Base-by-base conservation (phyloP, 1,284 basidiomycete species). In the Puccinia novopanici region DNA sequence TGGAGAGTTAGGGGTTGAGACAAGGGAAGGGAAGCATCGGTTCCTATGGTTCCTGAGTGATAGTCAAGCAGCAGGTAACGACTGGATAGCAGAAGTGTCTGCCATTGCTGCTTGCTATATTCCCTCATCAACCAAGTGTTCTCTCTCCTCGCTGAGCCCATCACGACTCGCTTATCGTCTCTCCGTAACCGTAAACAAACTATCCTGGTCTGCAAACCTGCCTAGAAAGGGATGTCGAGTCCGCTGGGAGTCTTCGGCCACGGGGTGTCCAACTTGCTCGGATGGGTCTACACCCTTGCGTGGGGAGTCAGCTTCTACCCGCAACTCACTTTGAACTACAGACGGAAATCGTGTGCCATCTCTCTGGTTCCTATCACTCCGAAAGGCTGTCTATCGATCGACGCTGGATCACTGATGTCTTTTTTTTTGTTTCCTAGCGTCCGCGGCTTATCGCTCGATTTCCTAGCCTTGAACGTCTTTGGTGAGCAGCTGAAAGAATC, bases 221-320 rank as follows among this genome's bases (percentile, higher is more conserved):
- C 6, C 15, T 45, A 15, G 45, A 45, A 45, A n/a, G 45, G 45
- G 52, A 73, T 73, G 70, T 57, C 70, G 48, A 54, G 50, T 54
- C 70, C 70, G 13, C 15, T 73, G 17, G 70, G 10, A 9, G 40
- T 42, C 9, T 70, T 76, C 34, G 74, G 74, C 19, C 74, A 61
- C 15, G 24, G 50, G 2, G 50, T 84, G 17, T 84, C 84, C 2
- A 81, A 50, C 10, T n/a, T 83, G 0, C 76, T 85, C 9, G 84
- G 84, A 3, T 85, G 84, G 84, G 72, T 80, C 17, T 85, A 85
- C 63, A 82, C 82, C 0, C 2, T 83, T 0, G 82, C 83, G n/a
- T 85, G 84, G 84, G 82, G 82, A 12, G 48, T 82, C 1, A 83
- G 83, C n/a, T 85, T 85, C 82, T 84, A 84, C 52, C 84, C 84